phyloP scores from a whole-genome alignment of 2,329 filamentous ascomycete species.

The Aspergillus fumigatiaffinis region DNA sequence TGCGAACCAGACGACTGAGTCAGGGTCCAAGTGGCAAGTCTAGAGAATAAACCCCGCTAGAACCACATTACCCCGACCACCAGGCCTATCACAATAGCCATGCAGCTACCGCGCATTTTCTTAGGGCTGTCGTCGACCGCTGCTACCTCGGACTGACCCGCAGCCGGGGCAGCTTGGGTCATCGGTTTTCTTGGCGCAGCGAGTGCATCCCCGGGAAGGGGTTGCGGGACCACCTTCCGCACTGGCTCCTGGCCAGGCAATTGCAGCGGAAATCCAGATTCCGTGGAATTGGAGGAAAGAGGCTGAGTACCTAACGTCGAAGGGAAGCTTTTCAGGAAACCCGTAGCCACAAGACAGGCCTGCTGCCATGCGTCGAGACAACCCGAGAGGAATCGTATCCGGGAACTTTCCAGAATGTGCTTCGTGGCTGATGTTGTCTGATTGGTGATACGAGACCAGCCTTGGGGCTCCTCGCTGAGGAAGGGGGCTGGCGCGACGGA shows the following conservation, averaged over 20 bases:
- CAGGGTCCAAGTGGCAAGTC: background rate
- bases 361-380: slow-evolving; percentile 28
- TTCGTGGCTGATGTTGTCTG: slow-evolving; percentile 4
- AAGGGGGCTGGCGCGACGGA: slow-evolving; percentile 8
- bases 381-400: slow-evolving; percentile 6
- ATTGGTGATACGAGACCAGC: slow-evolving; percentile 3
- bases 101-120: slow-evolving; percentile 32
- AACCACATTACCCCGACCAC: slow-evolving; percentile 38
- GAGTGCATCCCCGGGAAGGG: background rate
- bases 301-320: background rate
- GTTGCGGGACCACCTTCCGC: background rate
- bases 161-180: slow-evolving; percentile 9
- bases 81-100: slow-evolving; percentile 36
- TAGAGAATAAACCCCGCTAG: slow-evolving; percentile 8
- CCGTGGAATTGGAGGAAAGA: slow-evolving; percentile 2
- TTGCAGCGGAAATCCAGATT: background rate
- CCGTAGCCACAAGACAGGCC: slow-evolving; percentile 23
- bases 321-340: slow-evolving; percentile 10
- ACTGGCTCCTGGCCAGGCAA: background rate
- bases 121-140: slow-evolving; percentile 22
- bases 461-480: slow-evolving; percentile 1
- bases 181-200: slow-evolving; percentile 2
- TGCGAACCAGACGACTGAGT: background rate
- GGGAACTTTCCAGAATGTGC: background rate
- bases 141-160: slow-evolving; percentile 21